Conservation (phyloP, 2,329 filamentous ascomycete genomes). For the Fusarium nisikadoi region DNA sequence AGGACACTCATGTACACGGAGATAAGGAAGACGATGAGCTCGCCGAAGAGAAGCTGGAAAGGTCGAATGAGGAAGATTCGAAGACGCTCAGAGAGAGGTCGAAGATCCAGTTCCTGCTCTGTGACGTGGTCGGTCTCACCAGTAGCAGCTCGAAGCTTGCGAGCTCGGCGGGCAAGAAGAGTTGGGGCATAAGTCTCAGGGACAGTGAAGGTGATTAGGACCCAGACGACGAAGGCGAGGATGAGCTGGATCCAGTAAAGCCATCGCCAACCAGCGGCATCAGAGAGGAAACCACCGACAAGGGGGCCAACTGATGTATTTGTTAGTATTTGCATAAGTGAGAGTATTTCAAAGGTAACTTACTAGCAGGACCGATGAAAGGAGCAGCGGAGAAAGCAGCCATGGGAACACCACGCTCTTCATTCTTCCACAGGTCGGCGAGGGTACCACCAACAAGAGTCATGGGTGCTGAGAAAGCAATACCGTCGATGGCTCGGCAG, state of each 20-base stretch:
- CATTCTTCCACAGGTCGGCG: conserved; percentile 84
- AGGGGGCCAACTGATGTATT: conserved; percentile 69
- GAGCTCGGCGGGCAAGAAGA: conserved; percentile 76
- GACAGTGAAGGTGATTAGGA: conserved; percentile 86
- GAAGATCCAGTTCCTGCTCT: conserved; percentile 80
- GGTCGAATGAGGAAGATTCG: conserved; percentile 81
- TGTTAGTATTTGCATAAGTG: conserved; percentile 4
- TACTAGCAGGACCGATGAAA: conserved; percentile 80
- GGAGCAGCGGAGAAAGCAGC: conserved; percentile 85
- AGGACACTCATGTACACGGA: conserved; percentile 87
- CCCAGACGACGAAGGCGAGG: conserved; percentile 73
- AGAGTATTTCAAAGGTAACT: conserved; percentile 23
- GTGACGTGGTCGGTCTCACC: conserved; percentile 77
- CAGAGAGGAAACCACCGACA: conserved; percentile 78
- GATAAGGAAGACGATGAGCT: conserved; percentile 87
- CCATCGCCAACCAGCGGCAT: conserved; percentile 81
- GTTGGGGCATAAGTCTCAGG: conserved; percentile 89
- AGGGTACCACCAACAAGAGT: conserved; percentile 85
- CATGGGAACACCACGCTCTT: conserved; percentile 88
- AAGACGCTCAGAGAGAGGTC: conserved; percentile 75
- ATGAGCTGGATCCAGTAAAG: conserved; percentile 90
- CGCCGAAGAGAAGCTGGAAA: conserved; percentile 85
- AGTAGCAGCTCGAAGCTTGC: conserved; percentile 75
- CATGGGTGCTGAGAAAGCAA: conserved; percentile 88
- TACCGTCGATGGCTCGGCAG: conserved; percentile 81